Evolutionary conservation across 2,329 filamentous ascomycete species (phyloP).

Genomic region (Pyricularia sp.): DNA sequence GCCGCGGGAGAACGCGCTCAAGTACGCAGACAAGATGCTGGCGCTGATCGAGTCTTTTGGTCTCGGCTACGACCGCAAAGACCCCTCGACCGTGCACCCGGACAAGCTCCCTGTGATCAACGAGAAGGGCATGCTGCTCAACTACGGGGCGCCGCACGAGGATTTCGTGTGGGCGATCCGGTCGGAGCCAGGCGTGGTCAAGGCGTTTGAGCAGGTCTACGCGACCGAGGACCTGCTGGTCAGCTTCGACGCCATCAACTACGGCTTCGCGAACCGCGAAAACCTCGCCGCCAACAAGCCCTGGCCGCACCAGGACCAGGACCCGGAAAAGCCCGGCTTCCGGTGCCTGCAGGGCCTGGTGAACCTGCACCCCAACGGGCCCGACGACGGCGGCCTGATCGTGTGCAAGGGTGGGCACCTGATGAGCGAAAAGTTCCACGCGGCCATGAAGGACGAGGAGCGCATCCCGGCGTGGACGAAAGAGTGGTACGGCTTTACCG

Average conservation of each 20-base stretch:
- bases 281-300: constrained; percentile 27
- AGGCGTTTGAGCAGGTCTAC: constrained; percentile 35
- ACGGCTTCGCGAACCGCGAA: constrained; percentile 28
- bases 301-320: constrained; percentile 37
- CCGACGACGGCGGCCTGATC: constrained; percentile 23
- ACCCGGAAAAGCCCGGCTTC: constrained; percentile 33
- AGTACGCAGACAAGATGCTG: constrained; percentile 10
- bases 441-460: constrained; percentile 21
- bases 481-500: constrained; percentile 25
- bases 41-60: background rate
- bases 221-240: constrained; percentile 35
- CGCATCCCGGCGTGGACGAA: constrained; percentile 24
- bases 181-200: constrained; percentile 34
- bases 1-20: constrained; percentile 6
- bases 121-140: constrained; percentile 37
- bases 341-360: constrained; percentile 36
- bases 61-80: constrained; percentile 11
- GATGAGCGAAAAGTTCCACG: constrained; percentile 24
- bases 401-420: constrained; percentile 20
- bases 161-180: constrained; percentile 38
- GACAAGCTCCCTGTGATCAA: constrained; percentile 21
- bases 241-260: constrained; percentile 38
- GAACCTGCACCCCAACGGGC: constrained; percentile 28
- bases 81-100: constrained; percentile 9
- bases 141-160: constrained; percentile 37